phyloP scores from a whole-genome alignment of 73 alveolate species.

The Tetrahymena thermophila region DNA sequence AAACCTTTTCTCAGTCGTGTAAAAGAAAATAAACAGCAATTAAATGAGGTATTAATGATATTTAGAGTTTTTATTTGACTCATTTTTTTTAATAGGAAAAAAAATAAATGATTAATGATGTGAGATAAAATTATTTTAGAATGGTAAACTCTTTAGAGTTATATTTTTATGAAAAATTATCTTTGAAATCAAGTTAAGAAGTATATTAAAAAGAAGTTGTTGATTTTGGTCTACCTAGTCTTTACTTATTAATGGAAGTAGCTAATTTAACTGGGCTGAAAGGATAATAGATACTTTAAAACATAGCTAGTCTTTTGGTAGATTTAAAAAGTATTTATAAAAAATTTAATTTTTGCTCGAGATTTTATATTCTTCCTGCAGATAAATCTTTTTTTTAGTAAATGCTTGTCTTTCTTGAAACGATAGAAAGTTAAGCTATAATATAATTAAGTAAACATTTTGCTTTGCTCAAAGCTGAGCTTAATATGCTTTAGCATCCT shows the following conservation, averaged over 20 bases:
- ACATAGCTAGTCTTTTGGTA: neutral
- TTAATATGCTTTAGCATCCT: neutral
- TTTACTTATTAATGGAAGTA: neutral
- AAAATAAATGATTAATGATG: neutral
- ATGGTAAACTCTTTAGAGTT: neutral
- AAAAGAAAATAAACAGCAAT: neutral
- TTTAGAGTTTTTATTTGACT: no score
- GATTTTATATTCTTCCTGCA: neutral
- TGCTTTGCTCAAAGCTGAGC: neutral
- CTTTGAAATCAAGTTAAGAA: neutral
- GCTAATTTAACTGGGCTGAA: neutral
- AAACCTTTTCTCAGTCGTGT: neutral
- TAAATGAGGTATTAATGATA: neutral
- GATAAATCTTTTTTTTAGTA: neutral
- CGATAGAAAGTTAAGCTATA: neutral
- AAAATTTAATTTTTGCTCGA: neutral
- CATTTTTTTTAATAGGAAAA: neutral
- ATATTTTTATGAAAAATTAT: neutral
- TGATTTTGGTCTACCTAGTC: neutral
- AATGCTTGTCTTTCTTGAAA: neutral
- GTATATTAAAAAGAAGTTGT: neutral
- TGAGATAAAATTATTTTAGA: neutral
- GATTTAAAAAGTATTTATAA: neutral
- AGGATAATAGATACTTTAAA: neutral
- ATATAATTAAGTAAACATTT: neutral